phyloP scores from a whole-genome alignment of 208 protist species.

The Acanthamoeba lenticulata region DNA sequence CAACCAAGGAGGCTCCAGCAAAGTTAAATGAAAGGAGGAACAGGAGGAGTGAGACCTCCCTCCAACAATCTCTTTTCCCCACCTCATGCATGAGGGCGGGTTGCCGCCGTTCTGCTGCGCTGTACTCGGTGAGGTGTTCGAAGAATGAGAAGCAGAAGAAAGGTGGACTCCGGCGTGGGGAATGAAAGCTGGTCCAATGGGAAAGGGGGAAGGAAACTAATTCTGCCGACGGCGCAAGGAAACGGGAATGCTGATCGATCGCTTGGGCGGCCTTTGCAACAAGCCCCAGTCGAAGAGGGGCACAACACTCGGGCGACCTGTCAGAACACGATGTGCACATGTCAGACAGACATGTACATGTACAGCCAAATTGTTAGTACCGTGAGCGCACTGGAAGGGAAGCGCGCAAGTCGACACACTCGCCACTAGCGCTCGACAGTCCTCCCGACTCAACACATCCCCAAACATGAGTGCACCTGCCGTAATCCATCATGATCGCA shows the following conservation, averaged over 20 bases:
- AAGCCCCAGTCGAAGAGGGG: neutral
- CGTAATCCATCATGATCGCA: neutral
- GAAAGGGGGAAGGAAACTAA: too few relatives aligned
- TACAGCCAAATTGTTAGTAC: too few relatives aligned
- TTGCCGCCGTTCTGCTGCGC: too few relatives aligned
- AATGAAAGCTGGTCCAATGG: too few relatives aligned
- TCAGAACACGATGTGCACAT: neutral
- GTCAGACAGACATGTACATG: too few relatives aligned
- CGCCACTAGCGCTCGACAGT: neutral
- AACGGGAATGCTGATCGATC: too few relatives aligned
- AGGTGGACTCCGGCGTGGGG: too few relatives aligned
- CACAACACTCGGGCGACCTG: neutral
- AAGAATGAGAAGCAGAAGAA: too few relatives aligned
- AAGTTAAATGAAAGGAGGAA: neutral
- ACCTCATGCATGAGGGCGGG: too few relatives aligned
- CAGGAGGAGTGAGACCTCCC: neutral
- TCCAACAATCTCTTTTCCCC: neutral
- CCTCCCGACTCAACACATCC: neutral
- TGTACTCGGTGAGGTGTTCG: too few relatives aligned
- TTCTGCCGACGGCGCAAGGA: too few relatives aligned
- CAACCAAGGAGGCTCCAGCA: neutral
- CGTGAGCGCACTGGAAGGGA: conserved; percentile 62
- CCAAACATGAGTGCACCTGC: conserved; percentile 54
- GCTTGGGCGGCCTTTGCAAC: too few relatives aligned
- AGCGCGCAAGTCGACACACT: neutral